These are phyloP conservation scores for Aspergillus ochraceus DNA, from an alignment of 2,329 filamentous ascomycete genomes.

Conservation along the genomic window DNA sequence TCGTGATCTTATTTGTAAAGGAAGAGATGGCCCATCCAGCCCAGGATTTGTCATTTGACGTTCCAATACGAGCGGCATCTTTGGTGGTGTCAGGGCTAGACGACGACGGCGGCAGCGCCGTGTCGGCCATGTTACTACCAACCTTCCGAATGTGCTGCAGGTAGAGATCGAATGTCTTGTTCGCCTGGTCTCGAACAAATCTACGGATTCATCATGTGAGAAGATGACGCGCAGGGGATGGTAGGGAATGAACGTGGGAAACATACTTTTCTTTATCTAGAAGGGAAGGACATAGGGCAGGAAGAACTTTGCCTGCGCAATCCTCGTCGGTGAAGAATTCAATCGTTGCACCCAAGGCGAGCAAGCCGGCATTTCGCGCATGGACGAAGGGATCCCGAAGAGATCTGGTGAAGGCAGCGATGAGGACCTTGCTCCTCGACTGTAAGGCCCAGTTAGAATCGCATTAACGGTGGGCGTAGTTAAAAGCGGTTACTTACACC, in stretches of 20 bases:
- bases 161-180: conserved; percentile 85
- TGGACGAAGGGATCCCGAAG: conserved; percentile 93
- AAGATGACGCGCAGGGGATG: background rate
- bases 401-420: conserved; percentile 86
- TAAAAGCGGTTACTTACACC: conserved; percentile 40
- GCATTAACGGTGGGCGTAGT: background rate
- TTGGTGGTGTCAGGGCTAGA: conserved; percentile 46
- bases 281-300: conserved; percentile 77
- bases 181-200: conserved; percentile 84
- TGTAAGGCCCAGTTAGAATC: conserved; percentile 42
- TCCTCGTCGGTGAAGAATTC: conserved; percentile 91
- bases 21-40: conserved; percentile 98
- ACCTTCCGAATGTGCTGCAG: conserved; percentile 80
- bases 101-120: conserved; percentile 65
- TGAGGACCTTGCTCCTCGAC: conserved; percentile 83
- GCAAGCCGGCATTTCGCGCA: conserved; percentile 81
- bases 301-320: conserved; percentile 78
- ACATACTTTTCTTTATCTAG: conserved; percentile 86
- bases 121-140: conserved; percentile 75
- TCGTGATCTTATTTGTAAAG: conserved; percentile 89
- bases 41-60: conserved; percentile 74
- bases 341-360: conserved; percentile 80
- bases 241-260: background rate
- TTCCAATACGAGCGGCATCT: conserved; percentile 71
- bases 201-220: conserved; percentile 29